phyloP scores from a whole-genome alignment of 805 yeast species.

The Yamadazyma paraphyllophila region DNA sequence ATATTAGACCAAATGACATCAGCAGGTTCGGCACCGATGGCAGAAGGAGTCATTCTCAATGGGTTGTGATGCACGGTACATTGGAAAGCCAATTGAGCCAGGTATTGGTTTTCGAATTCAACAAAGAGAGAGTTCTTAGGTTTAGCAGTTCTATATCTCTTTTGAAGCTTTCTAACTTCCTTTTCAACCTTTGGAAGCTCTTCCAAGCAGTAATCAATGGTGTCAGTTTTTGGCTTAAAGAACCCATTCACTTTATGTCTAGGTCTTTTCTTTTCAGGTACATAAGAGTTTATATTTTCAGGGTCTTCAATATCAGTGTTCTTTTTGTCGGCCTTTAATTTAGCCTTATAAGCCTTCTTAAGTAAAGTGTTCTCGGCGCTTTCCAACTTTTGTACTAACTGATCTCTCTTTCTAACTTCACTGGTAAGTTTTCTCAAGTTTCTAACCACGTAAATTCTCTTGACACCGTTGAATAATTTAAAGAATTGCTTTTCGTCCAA shows the following conservation, averaged over 20 bases:
- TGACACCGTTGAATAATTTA: slow-evolving; percentile 79
- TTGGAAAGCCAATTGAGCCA: slow-evolving; percentile 72
- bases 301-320: slow-evolving; percentile 44
- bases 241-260: slow-evolving; percentile 47
- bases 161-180: slow-evolving; percentile 57
- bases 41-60: slow-evolving; percentile 56
- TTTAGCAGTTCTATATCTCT: slow-evolving; percentile 40
- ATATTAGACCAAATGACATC: slow-evolving; percentile 70
- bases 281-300: slow-evolving; percentile 52
- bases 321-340: slow-evolving; percentile 66
- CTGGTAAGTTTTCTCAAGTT: slow-evolving; percentile 53
- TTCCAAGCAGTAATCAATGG: slow-evolving; percentile 56
- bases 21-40: slow-evolving; percentile 60
- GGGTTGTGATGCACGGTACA: slow-evolving; percentile 64
- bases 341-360: slow-evolving; percentile 60
- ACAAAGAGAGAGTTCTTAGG: slow-evolving; percentile 82
- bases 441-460: slow-evolving; percentile 76
- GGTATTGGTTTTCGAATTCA: slow-evolving; percentile 73
- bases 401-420: slow-evolving; percentile 58
- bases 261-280: slow-evolving; percentile 71
- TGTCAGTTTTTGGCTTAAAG: slow-evolving; percentile 53
- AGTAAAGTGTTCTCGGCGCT: slow-evolving; percentile 58
- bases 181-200: slow-evolving; percentile 54
- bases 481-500: slow-evolving; percentile 70
- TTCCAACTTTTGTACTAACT: slow-evolving; percentile 63